phyloP scores from a whole-genome alignment of 257 asterid species.

The Fraxinus pennsylvanica region DNA sequence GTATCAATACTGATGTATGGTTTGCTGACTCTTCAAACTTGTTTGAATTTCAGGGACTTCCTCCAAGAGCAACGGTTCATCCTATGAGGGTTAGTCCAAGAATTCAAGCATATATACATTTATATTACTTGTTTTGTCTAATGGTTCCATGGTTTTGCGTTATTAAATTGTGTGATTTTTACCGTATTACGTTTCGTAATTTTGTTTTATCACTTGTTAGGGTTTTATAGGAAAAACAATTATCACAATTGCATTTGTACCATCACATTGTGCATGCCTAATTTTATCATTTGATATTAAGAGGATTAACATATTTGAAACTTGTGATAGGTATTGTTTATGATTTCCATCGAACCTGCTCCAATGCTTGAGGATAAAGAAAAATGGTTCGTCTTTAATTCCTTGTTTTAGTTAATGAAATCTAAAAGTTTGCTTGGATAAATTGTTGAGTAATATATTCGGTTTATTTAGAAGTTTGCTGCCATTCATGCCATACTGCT shows the following conservation, averaged over 20 bases:
- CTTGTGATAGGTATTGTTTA: slow-evolving; percentile 79
- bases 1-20: slow-evolving; percentile 22
- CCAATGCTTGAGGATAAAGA: slow-evolving; percentile 99
- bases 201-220: background rate
- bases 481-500: slow-evolving; percentile 1
- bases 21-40: slow-evolving; percentile 27
- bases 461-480: slow-evolving; percentile 3
- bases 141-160: background rate
- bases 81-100: slow-evolving; percentile 89
- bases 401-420: slow-evolving; percentile 23
- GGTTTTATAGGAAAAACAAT: background rate
- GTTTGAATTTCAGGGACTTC: slow-evolving; percentile 68
- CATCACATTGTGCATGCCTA: background rate
- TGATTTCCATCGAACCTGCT: slow-evolving; percentile 97
- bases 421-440: slow-evolving; percentile 10
- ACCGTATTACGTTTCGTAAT: background rate
- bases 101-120: slow-evolving; percentile 27
- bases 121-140: background rate
- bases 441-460: slow-evolving; percentile 12
- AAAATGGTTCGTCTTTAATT: slow-evolving; percentile 69
- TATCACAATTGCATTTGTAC: background rate
- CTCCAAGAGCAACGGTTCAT: slow-evolving; percentile 99
- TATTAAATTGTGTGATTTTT: too few relatives aligned
- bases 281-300: slow-evolving; percentile 17
- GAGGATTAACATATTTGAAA: slow-evolving; percentile 35